These are phyloP conservation scores for Eruca vesicaria DNA, from an alignment of 441 rosid species.

Conservation along the genomic window DNA sequence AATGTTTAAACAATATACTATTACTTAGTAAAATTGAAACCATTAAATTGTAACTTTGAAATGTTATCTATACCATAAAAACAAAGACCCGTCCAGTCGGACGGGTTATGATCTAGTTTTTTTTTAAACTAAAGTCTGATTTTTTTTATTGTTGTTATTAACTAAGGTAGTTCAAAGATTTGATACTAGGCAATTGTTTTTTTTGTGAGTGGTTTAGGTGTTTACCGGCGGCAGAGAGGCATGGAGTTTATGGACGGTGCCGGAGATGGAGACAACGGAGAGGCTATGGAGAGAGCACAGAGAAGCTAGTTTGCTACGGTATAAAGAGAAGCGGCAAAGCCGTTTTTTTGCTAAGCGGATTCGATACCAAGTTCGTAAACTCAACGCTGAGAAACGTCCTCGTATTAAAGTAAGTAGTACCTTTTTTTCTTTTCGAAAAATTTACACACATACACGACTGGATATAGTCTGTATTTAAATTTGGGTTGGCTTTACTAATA, in stretches of 20 bases:
- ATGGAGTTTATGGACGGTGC: slow-evolving; percentile 56
- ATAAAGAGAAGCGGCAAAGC: slow-evolving; percentile 82
- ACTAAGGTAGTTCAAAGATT: background rate
- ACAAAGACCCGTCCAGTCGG: too few relatives aligned
- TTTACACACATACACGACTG: background rate
- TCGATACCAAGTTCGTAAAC: slow-evolving; percentile 87
- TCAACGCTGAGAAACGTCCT: slow-evolving; percentile 94
- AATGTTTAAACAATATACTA: too few relatives aligned
- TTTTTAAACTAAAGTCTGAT: too few relatives aligned
- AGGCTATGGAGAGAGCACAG: slow-evolving; percentile 48
- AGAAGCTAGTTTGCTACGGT: slow-evolving; percentile 86
- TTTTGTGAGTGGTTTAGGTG: slow-evolving; percentile 41
- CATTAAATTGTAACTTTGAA: too few relatives aligned
- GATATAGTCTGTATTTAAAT: too few relatives aligned
- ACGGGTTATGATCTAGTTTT: too few relatives aligned
- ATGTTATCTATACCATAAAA: too few relatives aligned
- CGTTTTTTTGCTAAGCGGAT: slow-evolving; percentile 86
- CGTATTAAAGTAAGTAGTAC: slow-evolving; percentile 60
- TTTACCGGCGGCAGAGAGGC: slow-evolving; percentile 30
- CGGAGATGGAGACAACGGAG: slow-evolving; percentile 44
- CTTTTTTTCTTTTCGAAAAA: background rate
- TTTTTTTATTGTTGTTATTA: background rate
- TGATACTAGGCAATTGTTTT: slow-evolving; percentile 13
- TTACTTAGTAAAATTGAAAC: too few relatives aligned
- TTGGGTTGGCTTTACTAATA: background rate